Base-by-base conservation (phyloP, 371 early-diverging fungal species). In the Mucor circinelloides region DNA sequence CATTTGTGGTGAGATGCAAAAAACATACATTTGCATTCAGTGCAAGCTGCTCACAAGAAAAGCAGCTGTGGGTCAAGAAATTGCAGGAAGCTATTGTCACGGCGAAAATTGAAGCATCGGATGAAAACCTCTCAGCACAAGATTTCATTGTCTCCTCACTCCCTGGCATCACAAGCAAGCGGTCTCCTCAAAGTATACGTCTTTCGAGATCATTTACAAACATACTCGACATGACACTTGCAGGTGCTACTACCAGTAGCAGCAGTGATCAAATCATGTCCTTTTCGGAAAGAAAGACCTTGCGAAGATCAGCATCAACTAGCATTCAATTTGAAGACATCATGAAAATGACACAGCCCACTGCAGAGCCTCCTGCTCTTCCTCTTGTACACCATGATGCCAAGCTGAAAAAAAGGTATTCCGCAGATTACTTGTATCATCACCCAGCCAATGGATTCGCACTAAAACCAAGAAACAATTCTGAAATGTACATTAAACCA, bases 31-130 rank as follows among this genome's bases (percentile, higher is more conserved):
- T 84, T 67, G 71, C 74, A 48, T 81, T 84, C 27, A 78, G 66
- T 34, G 80, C 84, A 2, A 81, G 73, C 21, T 84, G 80, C 60
- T 44, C 59, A n/a, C 81, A 78, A 40, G 84, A 84, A 61, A 81
- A 81, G 23, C 72, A 77, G 44, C 12, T 81, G 12, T 84, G 84
- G 84, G 38, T 74, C 0, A 73, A 73, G 13, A 70, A 70, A 62
- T 38, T 83, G 8, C 66, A 68, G 19, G 64, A 75, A 32, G 80
- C 83, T 8, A 78, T 82, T 21, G 56, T 65, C 1, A 46, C 52
- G 10, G 69, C 71, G 8, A 74, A 72, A 46, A 63, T 30, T 6
- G 58, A 68, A 28, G 48, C 58, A 5, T 60, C 58, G 40, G 64
- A 69, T 19, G 59, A 50, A 10, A 48, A 57, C 19, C 58, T 56